phyloP scores from a whole-genome alignment of 495 filamentous ascomycete species.

The Penicillium fimorum region DNA sequence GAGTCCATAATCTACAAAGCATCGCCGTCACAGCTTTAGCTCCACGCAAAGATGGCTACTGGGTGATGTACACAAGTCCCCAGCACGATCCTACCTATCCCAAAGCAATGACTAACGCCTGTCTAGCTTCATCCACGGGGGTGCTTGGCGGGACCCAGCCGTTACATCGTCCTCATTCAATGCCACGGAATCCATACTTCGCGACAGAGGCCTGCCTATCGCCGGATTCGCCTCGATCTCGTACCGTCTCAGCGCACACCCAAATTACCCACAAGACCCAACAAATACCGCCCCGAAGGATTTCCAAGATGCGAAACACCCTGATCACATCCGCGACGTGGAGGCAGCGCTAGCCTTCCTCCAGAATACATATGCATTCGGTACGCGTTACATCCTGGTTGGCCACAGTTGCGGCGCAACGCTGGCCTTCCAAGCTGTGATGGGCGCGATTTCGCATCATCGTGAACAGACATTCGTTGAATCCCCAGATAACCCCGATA shows the following conservation, averaged over 20 bases:
- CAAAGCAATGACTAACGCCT: not conserved
- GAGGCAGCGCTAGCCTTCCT: conserved; percentile 60
- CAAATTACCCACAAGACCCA: conserved; percentile 54
- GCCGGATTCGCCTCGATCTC: conserved; percentile 69
- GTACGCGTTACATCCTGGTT: conserved; percentile 57
- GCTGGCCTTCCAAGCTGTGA: conserved; percentile 66
- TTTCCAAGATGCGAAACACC: conserved; percentile 58
- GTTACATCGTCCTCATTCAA: conserved; percentile 52
- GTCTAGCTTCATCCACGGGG: conserved; percentile 76
- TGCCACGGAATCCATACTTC: conserved; percentile 46
- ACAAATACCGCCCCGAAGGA: conserved; percentile 32
- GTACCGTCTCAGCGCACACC: conserved; percentile 78
- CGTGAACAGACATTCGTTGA: conserved; percentile 21
- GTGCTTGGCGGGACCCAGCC: conserved; percentile 80
- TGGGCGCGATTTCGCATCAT: conserved; percentile 37
- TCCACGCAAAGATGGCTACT: conserved; percentile 34
- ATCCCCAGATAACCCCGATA: conserved; percentile 6
- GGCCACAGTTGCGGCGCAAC: conserved; percentile 79
- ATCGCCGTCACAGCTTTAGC: conserved; percentile 30
- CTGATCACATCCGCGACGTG: conserved; percentile 73
- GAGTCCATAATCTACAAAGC: conserved; percentile 32
- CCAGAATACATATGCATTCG: conserved; percentile 52
- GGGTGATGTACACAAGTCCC: conserved; percentile 43
- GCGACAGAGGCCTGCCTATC: conserved; percentile 40
- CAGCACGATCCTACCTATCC: not conserved